Evolutionary conservation across 352 stramenopile species (phyloP).

Genomic region (Phytophthora palmivora): DNA sequence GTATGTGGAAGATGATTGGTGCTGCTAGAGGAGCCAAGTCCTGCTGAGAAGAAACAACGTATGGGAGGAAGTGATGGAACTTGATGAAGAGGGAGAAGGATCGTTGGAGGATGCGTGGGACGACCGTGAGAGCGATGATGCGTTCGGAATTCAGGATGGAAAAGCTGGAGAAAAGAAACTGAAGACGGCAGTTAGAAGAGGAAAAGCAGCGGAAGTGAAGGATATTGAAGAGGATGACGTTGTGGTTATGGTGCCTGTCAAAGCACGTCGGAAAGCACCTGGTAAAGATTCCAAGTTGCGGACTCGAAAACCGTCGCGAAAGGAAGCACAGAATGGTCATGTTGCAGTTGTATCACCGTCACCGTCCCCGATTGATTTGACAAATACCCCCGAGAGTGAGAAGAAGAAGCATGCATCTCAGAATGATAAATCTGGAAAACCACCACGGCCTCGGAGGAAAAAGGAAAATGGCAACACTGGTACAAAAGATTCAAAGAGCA

Average conservation of each 20-base stretch:
- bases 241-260: constrained; percentile 11
- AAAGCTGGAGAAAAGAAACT: constrained; percentile 24
- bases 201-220: constrained; percentile 11
- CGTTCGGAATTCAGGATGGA: constrained; percentile 9
- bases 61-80: constrained; percentile 27
- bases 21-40: constrained; percentile 39
- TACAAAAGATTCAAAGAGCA: constrained; percentile 11
- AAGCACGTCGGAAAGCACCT: constrained; percentile 19
- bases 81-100: constrained; percentile 8
- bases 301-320: constrained; percentile 23
- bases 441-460: constrained; percentile 23
- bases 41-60: constrained; percentile 44
- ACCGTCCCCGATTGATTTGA: constrained; percentile 42
- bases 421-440: constrained; percentile 18
- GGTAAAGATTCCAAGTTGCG: constrained; percentile 15
- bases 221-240: constrained; percentile 26
- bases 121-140: constrained; percentile 22
- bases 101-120: constrained; percentile 32
- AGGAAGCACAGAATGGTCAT: constrained; percentile 15
- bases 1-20: constrained; percentile 41
- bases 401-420: constrained; percentile 15
- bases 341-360: constrained; percentile 35
- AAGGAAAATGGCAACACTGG: constrained; percentile 9
- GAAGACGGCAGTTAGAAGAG: constrained; percentile 4
- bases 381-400: constrained; percentile 28